These are phyloP conservation scores for Lachancea fermentati DNA, from an alignment of 805 yeast species.

Conservation along the genomic window DNA sequence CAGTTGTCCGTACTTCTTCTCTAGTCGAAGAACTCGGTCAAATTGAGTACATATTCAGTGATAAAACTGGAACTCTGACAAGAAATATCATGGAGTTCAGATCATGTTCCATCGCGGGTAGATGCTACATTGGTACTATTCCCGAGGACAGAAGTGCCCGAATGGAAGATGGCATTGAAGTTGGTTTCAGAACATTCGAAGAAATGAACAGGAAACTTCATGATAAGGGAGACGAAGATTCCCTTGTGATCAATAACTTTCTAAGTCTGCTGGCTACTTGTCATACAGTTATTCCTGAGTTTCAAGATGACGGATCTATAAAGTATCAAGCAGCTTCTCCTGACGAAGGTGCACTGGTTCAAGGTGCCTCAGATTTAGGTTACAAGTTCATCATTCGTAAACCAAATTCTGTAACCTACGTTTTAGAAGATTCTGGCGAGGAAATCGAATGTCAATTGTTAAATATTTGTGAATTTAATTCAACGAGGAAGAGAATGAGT, in stretches of 20 bases:
- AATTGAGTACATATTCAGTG: slow-evolving; percentile 92
- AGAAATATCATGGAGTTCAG: slow-evolving; percentile 96
- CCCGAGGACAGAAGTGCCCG: slow-evolving; percentile 85
- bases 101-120: slow-evolving; percentile 88
- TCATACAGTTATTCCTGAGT: slow-evolving; percentile 96
- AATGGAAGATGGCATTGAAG: slow-evolving; percentile 70
- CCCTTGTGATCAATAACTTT: slow-evolving; percentile 60
- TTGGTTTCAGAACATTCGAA: slow-evolving; percentile 70
- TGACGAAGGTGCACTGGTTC: slow-evolving; percentile 97
- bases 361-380: slow-evolving; percentile 90
- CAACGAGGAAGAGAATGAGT: slow-evolving; percentile 97
- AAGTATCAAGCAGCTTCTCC: slow-evolving; percentile 99
- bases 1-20: slow-evolving; percentile 91
- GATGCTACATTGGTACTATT: slow-evolving; percentile 76
- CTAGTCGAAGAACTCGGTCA: slow-evolving; percentile 97
- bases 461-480: slow-evolving; percentile 93
- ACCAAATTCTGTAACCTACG: slow-evolving; percentile 74
- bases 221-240: slow-evolving; percentile 41
- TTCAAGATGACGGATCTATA: slow-evolving; percentile 53
- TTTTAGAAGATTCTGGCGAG: slow-evolving; percentile 43
- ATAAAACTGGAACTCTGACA: slow-evolving; percentile 95
- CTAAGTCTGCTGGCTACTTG: slow-evolving; percentile 83
- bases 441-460: slow-evolving; percentile 66
- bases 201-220: slow-evolving; percentile 46
- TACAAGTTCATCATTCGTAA: slow-evolving; percentile 78